Conservation (phyloP, 1,139 yeast species). For the Taiozyma sp. region DNA sequence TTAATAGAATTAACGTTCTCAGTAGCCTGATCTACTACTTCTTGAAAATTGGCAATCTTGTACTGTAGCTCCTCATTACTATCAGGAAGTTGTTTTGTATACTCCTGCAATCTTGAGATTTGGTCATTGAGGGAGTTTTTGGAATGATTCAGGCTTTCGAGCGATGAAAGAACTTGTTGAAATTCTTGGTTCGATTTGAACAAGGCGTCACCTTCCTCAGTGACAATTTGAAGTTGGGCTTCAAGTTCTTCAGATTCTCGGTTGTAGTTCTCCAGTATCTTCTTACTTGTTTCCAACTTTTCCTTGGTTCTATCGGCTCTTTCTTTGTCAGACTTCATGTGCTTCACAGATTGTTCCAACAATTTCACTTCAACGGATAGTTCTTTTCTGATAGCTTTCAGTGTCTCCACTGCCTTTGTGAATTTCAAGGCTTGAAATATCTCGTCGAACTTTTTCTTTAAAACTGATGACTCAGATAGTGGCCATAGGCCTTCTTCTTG, state of each 20-base stretch:
- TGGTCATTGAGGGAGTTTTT: slow-evolving; percentile 42
- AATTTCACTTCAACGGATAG: slow-evolving; percentile 70
- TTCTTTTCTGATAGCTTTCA: slow-evolving; percentile 75
- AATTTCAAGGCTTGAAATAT: slow-evolving; percentile 94
- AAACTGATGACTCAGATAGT: slow-evolving; percentile 79
- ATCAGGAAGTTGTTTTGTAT: slow-evolving; percentile 45
- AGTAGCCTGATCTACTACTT: slow-evolving; percentile 37
- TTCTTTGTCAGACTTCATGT: slow-evolving; percentile 66
- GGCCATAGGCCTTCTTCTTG: slow-evolving; percentile 99
- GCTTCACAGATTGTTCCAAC: slow-evolving; percentile 73
- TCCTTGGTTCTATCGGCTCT: slow-evolving; percentile 59
- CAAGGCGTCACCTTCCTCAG: slow-evolving; percentile 55
- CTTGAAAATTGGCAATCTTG: slow-evolving; percentile 51
- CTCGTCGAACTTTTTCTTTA: slow-evolving; percentile 93
- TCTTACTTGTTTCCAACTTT: slow-evolving; percentile 41
- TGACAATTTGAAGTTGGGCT: slow-evolving; percentile 45
- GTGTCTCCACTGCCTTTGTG: slow-evolving; percentile 81
- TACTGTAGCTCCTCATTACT: slow-evolving; percentile 46
- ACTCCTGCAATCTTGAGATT: slow-evolving; percentile 39
- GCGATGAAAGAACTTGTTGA: slow-evolving; percentile 63
- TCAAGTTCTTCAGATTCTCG: slow-evolving; percentile 48
- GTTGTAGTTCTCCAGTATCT: slow-evolving; percentile 41
- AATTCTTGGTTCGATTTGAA: slow-evolving; percentile 80
- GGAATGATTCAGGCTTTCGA: slow-evolving; percentile 53
- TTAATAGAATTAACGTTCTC: slow-evolving; percentile 26